Evolutionary conservation across 1,139 yeast genomes (phyloP), one percentile per base, ranked within the genome.

Genomic region (Kurtzmaniella natalensis): DNA sequence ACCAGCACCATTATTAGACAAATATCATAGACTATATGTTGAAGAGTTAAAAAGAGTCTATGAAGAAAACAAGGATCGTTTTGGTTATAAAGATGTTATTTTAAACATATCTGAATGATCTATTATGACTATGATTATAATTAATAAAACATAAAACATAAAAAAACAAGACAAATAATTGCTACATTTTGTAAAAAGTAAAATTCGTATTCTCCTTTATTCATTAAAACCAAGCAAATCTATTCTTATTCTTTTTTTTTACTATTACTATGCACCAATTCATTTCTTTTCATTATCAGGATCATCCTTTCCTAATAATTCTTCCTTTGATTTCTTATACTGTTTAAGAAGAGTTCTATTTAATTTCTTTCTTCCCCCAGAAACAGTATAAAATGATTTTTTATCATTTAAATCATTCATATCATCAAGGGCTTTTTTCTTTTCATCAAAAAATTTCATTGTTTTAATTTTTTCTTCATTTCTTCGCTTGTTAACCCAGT

Each of bases 11-110:
- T 40, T 68, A 37, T 69, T 92, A 16, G 82, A 84, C 37, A 69
- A 79, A 42, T 87, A 84, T 50, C 97, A 92, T 55, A 62, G 61
- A 19, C 50, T 78, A 25, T 92, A 92, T 52, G 72, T 83, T n/a
- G 72, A 76, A 11, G 88, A 78, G 40, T 61, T 94, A 46, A 59
- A 68, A 43, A 61, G 72, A 37, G 68, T 89, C 2, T 92, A 79
- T 55, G 78, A 84, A 30, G 81, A 76, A 10, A 76, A 89, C 51
- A 86, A 81, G 54, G 69, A 64, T 6, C 68, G 68, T 42, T 92
- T 56, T 45, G 78, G 79, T 1, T 70, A 70, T 42, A 69, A 64
- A 8, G 69, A 71, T 37, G 72, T 68, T 15, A 67, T 59, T 32
- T 61, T 78, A 39, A 68, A 66, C 35, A 71, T 72, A 33, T 68